These are phyloP conservation scores for Jimgerdemannia flammicorona DNA, from an alignment of 192 early-diverging fungal species.

Conservation along the genomic window DNA sequence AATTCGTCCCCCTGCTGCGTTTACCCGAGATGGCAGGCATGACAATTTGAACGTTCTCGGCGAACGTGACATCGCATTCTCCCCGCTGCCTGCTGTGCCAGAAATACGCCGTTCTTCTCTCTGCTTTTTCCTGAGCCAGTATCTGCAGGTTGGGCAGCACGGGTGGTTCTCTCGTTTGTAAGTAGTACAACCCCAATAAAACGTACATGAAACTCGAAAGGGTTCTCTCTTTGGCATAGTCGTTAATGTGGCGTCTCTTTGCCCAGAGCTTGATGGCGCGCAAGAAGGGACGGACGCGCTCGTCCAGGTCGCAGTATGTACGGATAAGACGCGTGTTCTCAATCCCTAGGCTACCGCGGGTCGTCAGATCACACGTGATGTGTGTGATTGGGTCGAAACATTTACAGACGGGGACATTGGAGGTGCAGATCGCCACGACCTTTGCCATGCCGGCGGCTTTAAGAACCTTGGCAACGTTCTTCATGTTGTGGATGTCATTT, in stretches of 20 bases:
- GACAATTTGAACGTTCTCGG: neutral
- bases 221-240: conserved; percentile 9
- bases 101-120: neutral
- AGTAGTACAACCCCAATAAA: conserved; percentile 27
- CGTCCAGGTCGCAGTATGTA: conserved; percentile 30
- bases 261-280: conserved; percentile 29
- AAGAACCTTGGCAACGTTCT: conserved; percentile 13
- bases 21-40: neutral
- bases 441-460: conserved; percentile 10
- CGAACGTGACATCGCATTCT: conserved; percentile 5
- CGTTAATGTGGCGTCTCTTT: conserved; percentile 24
- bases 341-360: conserved; percentile 28
- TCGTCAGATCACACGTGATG: conserved; percentile 33
- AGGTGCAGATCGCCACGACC: conserved; percentile 19
- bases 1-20: neutral
- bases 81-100: neutral
- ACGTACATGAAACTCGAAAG: conserved; percentile 29
- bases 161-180: conserved; percentile 17
- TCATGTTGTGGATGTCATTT: conserved; percentile 6
- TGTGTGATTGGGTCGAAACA: conserved; percentile 20
- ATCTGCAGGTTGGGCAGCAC: conserved; percentile 28
- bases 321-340: conserved; percentile 27
- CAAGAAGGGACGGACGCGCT: conserved; percentile 22
- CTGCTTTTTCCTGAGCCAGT: neutral
- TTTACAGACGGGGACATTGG: conserved; percentile 38